Evolutionary conservation across 768 basidiomycete genomes (phyloP).

Genomic region (Gymnopilus dilepis): DNA sequence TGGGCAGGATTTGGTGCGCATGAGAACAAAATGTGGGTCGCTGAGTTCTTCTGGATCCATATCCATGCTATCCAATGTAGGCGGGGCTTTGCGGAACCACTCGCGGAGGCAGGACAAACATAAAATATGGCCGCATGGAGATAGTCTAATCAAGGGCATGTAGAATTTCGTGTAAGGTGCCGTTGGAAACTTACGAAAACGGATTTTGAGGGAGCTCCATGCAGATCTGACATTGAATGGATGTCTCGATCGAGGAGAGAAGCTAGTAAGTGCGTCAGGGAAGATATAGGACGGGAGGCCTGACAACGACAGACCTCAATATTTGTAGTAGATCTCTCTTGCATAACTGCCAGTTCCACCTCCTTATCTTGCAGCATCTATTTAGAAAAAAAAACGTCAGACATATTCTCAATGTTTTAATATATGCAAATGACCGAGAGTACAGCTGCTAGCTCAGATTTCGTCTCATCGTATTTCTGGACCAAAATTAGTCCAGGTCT

Average conservation of each 20-base stretch:
- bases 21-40: slow-evolving; percentile 52
- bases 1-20: slow-evolving; percentile 73
- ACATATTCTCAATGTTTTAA: not conserved
- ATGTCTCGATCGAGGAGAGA: slow-evolving; percentile 58
- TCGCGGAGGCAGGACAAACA: slow-evolving; percentile 74
- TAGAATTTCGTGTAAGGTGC: not conserved
- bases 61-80: slow-evolving; percentile 46
- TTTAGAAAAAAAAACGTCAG: not conserved
- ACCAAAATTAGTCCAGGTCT: not conserved
- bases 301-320: slow-evolving; percentile 54
- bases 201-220: slow-evolving; percentile 72
- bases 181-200: slow-evolving; percentile 56
- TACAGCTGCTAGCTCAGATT: slow-evolving; percentile 43
- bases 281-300: not conserved
- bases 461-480: slow-evolving; percentile 60
- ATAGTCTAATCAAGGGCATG: slow-evolving; percentile 46
- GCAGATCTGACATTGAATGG: slow-evolving; percentile 78
- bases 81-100: slow-evolving; percentile 77
- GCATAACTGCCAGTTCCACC: slow-evolving; percentile 46
- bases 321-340: slow-evolving; percentile 51
- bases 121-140: slow-evolving; percentile 82
- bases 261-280: slow-evolving; percentile 40
- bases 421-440: slow-evolving; percentile 39
- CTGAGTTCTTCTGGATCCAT: slow-evolving; percentile 42
- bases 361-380: slow-evolving; percentile 54